phyloP scores from a whole-genome alignment of 2,329 filamentous ascomycete species.

The Tolypocladium amazonense region DNA sequence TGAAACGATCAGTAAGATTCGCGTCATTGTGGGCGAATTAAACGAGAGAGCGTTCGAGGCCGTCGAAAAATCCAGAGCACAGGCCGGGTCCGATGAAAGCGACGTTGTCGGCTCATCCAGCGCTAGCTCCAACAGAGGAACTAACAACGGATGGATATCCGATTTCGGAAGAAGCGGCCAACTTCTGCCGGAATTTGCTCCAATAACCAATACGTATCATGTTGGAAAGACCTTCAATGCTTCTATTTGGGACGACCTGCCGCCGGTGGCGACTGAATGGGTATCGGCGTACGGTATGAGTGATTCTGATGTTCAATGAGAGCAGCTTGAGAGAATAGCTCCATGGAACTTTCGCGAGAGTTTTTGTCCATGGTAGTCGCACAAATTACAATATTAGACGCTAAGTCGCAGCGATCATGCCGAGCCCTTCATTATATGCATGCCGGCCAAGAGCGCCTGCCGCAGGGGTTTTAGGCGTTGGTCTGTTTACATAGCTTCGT shows the following conservation, averaged over 20 bases:
- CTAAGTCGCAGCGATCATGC: background rate
- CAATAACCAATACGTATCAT: background rate
- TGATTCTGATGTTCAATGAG: background rate
- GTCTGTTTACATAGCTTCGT: no score
- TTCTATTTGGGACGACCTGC: background rate
- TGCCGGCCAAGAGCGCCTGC: background rate
- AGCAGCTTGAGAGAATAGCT: background rate
- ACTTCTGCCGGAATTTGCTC: background rate
- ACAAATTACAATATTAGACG: background rate
- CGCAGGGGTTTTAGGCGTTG: no score
- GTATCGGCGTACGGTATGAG: background rate
- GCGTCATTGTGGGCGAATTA: background rate
- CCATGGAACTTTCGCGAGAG: no score
- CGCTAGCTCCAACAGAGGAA: no score
- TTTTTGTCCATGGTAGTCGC: background rate
- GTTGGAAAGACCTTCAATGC: background rate
- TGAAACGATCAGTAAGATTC: background rate
- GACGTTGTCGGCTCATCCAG: background rate
- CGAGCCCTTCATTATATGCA: background rate
- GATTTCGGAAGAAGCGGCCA: background rate
- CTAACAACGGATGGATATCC: background rate
- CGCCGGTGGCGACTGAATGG: background rate
- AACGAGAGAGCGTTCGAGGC: constrained; percentile 1
- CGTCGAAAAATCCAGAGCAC: background rate
- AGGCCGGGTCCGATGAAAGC: background rate